Conservation (phyloP, 495 filamentous ascomycete species). For the Articulospora tetracladia region DNA sequence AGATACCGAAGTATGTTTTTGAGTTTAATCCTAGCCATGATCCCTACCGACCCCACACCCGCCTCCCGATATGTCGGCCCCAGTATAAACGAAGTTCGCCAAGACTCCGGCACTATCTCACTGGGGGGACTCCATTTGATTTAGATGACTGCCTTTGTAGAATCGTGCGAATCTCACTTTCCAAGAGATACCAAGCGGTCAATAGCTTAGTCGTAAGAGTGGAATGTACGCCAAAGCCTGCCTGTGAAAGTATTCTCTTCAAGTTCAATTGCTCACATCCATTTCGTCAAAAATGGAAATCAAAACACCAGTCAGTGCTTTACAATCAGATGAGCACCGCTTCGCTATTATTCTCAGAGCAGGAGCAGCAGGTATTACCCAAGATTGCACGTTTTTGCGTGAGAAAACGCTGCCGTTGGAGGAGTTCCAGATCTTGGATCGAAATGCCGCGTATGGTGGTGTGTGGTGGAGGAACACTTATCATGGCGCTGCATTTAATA, state of each 20-base stretch:
- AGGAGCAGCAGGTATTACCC: not conserved
- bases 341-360: not conserved
- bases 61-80: not conserved
- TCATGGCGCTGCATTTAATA: not conserved
- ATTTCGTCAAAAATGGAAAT: too few relatives aligned
- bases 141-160: too few relatives aligned
- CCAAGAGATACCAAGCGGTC: too few relatives aligned
- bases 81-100: not conserved
- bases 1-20: too few relatives aligned
- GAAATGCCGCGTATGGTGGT: not conserved
- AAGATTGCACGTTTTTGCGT: not conserved
- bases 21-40: too few relatives aligned
- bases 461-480: not conserved
- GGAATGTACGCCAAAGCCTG: too few relatives aligned
- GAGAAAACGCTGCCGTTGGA: not conserved
- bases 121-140: not conserved
- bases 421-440: not conserved
- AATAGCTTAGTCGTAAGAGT: too few relatives aligned
- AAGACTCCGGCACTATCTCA: not conserved
- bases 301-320: too few relatives aligned
- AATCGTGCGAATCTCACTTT: too few relatives aligned
- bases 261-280: too few relatives aligned
- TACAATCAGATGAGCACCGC: not conserved
- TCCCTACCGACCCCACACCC: too few relatives aligned
- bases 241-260: too few relatives aligned